These are phyloP conservation scores for Pseudogymnoascus sp. DNA, from an alignment of 2,329 filamentous ascomycete genomes.

Conservation along the genomic window DNA sequence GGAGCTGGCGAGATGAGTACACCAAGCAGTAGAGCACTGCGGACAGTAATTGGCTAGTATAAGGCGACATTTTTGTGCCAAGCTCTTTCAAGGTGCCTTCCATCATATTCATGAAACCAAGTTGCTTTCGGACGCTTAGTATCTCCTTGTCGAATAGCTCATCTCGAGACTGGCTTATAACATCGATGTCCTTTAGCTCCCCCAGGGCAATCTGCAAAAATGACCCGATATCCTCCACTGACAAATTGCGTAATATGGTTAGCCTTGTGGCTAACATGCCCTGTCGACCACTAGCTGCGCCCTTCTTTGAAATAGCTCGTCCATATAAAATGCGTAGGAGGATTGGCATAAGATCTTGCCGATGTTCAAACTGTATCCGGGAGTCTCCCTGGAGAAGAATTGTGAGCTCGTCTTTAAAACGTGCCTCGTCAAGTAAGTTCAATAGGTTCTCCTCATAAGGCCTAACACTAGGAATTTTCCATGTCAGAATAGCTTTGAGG, in stretches of 20 bases:
- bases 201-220: slow-evolving; percentile 81
- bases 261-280: slow-evolving; percentile 76
- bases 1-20: slow-evolving; percentile 53
- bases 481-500: slow-evolving; percentile 75
- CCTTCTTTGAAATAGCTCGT: slow-evolving; percentile 74
- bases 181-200: slow-evolving; percentile 50
- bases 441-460: slow-evolving; percentile 79
- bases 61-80: slow-evolving; percentile 61
- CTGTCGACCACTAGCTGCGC: slow-evolving; percentile 65
- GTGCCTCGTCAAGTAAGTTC: slow-evolving; percentile 79
- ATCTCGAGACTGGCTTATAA: slow-evolving; percentile 33
- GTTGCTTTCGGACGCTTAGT: slow-evolving; percentile 66
- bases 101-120: slow-evolving; percentile 87
- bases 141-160: slow-evolving; percentile 45
- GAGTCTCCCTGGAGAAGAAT: slow-evolving; percentile 73
- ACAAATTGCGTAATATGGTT: slow-evolving; percentile 70
- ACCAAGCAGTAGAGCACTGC: slow-evolving; percentile 76
- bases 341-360: slow-evolving; percentile 69
- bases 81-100: slow-evolving; percentile 79
- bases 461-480: slow-evolving; percentile 71
- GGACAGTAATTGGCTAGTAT: slow-evolving; percentile 60
- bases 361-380: slow-evolving; percentile 65
- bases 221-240: slow-evolving; percentile 61
- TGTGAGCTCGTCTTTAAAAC: slow-evolving; percentile 90
- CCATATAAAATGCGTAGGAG: slow-evolving; percentile 84